phyloP scores from a whole-genome alignment of 2,329 filamentous ascomycete species.

The Lachnellula suecica region DNA sequence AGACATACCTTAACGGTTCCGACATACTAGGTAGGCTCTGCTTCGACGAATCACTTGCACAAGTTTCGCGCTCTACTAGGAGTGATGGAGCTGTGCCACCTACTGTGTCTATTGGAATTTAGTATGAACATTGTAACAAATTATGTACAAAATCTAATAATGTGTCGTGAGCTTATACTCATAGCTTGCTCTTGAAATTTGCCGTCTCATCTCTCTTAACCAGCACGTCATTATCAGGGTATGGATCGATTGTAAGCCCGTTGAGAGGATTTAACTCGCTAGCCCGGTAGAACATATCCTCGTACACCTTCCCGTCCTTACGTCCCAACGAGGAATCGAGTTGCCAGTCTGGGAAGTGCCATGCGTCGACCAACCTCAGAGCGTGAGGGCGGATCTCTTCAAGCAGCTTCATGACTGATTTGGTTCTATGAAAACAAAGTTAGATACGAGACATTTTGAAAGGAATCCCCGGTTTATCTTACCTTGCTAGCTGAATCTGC shows the following conservation, averaged over 20 bases:
- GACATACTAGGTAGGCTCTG: too few relatives aligned
- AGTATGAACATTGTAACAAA: too few relatives aligned
- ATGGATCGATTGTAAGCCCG: slow-evolving; percentile 68
- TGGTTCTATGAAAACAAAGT: too few relatives aligned
- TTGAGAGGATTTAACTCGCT: slow-evolving; percentile 74
- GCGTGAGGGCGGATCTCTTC: slow-evolving; percentile 74
- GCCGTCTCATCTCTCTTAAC: slow-evolving; percentile 57
- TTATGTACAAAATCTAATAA: neutral
- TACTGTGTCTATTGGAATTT: too few relatives aligned
- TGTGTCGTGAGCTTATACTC: slow-evolving; percentile 4
- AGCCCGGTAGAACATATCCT: slow-evolving; percentile 73
- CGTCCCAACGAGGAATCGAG: slow-evolving; percentile 70
- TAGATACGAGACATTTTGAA: too few relatives aligned
- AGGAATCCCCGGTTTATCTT: too few relatives aligned
- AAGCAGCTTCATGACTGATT: slow-evolving; percentile 66
- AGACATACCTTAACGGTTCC: too few relatives aligned
- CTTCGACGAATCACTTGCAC: too few relatives aligned
- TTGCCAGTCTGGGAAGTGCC: slow-evolving; percentile 78
- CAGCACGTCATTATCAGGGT: slow-evolving; percentile 60
- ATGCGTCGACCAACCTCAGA: slow-evolving; percentile 68
- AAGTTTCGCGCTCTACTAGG: too few relatives aligned
- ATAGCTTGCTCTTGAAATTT: slow-evolving; percentile 51
- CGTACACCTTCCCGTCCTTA: slow-evolving; percentile 73
- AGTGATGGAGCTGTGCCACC: too few relatives aligned
- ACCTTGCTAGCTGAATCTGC: slow-evolving; percentile 72